These are phyloP conservation scores for Rhizopogon roseolus DNA, from an alignment of 768 basidiomycete genomes.

Conservation along the genomic window DNA sequence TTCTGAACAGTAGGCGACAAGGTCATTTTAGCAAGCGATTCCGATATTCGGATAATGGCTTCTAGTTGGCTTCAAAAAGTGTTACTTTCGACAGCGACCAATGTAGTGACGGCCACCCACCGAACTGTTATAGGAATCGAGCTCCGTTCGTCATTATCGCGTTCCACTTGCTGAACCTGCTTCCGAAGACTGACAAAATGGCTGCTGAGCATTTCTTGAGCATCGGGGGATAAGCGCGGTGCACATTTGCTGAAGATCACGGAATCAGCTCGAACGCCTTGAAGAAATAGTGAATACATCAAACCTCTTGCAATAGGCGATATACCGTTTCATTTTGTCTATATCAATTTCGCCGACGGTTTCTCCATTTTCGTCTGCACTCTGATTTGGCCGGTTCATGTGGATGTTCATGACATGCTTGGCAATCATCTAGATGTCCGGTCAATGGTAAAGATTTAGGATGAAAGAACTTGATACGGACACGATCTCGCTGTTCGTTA, in stretches of 20 bases:
- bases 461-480: conserved; percentile 28
- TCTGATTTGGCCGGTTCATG: conserved; percentile 83
- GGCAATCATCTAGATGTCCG: conserved; percentile 71
- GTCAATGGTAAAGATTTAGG: background rate
- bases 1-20: conserved; percentile 81
- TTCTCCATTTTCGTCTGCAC: conserved; percentile 56
- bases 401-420: conserved; percentile 99
- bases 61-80: conserved; percentile 70
- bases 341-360: conserved; percentile 86
- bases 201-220: conserved; percentile 93
- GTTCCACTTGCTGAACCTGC: conserved; percentile 92
- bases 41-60: conserved; percentile 98
- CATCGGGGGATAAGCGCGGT: conserved; percentile 87
- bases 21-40: conserved; percentile 92
- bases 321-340: conserved; percentile 98
- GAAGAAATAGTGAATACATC: conserved; percentile 10
- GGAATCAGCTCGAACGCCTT: conserved; percentile 1
- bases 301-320: conserved; percentile 93
- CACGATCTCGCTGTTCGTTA: conserved; percentile 88
- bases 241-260: conserved; percentile 77
- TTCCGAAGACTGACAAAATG: conserved; percentile 92
- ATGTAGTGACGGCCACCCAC: conserved; percentile 37
- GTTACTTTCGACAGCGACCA: conserved; percentile 2
- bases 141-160: conserved; percentile 94
- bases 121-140: conserved; percentile 98